These are phyloP conservation scores for Neolentinus lepideus DNA, from an alignment of 1,284 basidiomycete species.

Conservation along the genomic window DNA sequence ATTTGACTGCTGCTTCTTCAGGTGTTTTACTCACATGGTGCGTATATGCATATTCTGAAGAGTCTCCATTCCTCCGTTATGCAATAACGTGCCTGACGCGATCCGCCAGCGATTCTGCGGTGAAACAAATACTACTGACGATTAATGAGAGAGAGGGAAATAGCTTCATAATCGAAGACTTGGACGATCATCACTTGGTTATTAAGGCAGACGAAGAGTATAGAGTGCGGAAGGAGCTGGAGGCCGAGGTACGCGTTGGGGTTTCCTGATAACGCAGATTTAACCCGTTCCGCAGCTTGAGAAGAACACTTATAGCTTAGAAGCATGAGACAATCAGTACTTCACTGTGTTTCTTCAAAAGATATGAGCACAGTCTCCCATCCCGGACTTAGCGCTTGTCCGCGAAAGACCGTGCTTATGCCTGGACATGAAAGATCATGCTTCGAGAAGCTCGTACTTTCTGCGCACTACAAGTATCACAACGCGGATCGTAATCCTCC, in stretches of 20 bases:
- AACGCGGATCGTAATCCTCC: too few relatives aligned
- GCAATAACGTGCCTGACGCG: background rate
- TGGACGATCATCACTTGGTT: slow-evolving; percentile 81
- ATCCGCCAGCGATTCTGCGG: slow-evolving; percentile 69
- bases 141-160: slow-evolving; percentile 67
- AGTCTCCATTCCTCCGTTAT: background rate
- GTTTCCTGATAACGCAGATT: too few relatives aligned
- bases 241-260: slow-evolving; percentile 61
- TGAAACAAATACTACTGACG: slow-evolving; percentile 81
- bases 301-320: slow-evolving; percentile 36
- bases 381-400: too few relatives aligned
- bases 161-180: slow-evolving; percentile 79
- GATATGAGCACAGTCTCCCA: too few relatives aligned
- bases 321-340: slow-evolving; percentile 10
- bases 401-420: too few relatives aligned
- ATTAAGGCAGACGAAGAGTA: slow-evolving; percentile 80
- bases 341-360: too few relatives aligned
- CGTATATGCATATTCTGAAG: slow-evolving; percentile 14
- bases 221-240: slow-evolving; percentile 63
- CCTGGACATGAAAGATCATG: too few relatives aligned
- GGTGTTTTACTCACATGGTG: slow-evolving; percentile 74
- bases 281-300: slow-evolving; percentile 16
- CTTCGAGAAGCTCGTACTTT: too few relatives aligned
- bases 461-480: too few relatives aligned
- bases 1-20: slow-evolving; percentile 18